Base-by-base conservation (phyloP, 2,329 filamentous ascomycete species). In the Botrytis porri region DNA sequence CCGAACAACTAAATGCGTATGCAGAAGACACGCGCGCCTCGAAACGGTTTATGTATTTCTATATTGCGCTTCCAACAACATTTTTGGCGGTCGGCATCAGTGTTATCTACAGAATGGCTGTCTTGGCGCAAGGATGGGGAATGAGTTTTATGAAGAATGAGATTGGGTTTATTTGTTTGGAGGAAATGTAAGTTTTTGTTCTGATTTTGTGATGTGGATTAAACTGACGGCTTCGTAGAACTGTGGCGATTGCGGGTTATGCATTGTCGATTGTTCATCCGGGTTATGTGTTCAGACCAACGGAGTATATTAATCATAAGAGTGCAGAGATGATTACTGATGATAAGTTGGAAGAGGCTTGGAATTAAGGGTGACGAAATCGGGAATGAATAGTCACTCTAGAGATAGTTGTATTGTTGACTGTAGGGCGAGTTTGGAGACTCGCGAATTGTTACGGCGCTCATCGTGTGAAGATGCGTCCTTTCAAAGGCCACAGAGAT, bases 281-380 rank as follows among this genome's bases (percentile, higher is more conserved):
- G n/a, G 65, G 65, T 12, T 69, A 69, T 12, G 65, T 69, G 35
- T 69, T 69, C 37, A 57, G 65, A 32, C 61, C 61, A 39, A 54
- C 45, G 45, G 65, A 69, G 9, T 69, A 69, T 5, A 54, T 69
- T 2, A 57, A n/a, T 4, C 48, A 69, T 29, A 54, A 45, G 45
- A 54, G 32, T 37, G 65, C 65, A 39, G 22, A 39, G 35, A 69
- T 51, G 5, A 54, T 57, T 12, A 39, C 37, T 18, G 45, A 69
- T 37, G 65, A 69, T 35, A 69, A 69, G 35, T 57, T 69, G 32
- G 65, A 69, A 54, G 65, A 69, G 4, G 65, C 65, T n/a, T 48
- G 51, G 51, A 54, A 48, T 69, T 69, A n/a, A 69, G 3, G 1
- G 32, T 20, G 16, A 22, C 16, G 35, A 20, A 9, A 29, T 8